Evolutionary conservation across 2,329 filamentous ascomycete species (phyloP), one percentile per base, ranked within the genome.

Genomic region (Diplodia seriata): DNA sequence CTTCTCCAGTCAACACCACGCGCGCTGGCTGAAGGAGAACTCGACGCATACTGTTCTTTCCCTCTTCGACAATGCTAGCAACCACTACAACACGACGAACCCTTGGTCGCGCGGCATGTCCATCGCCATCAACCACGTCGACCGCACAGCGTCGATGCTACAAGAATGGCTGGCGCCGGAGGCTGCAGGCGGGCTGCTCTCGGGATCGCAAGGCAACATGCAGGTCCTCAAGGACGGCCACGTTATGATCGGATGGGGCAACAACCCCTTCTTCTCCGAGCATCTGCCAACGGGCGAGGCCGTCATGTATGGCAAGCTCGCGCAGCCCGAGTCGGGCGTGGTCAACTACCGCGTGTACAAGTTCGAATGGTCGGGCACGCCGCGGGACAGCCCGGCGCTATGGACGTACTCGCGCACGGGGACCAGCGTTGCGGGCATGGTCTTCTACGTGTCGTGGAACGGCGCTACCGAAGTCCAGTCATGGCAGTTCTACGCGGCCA

Each of bases 231-330:
- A 84, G 0, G 83, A 83, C 64, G 84, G 84, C 40, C 84, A 86
- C 68, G 82, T 82, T 7, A 76, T 89, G 51, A 82, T 89, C 40
- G 85, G 85, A 70, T 89, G 86, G 86, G 86, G 87, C 4, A 76
- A 81, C 68, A 73, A 77, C 36, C 73, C 75, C 1, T 77, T 81
- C 54, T 79, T 79, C n/a, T 81, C 81, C 7, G 81, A 83, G 66
- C 72, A 84, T 71, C 78, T 78, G 0, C 71, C 77, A 1, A 80
- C 83, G n/a, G 86, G 86, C 9, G 75, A 80, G 9, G 74, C 83
- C 3, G 77, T 88, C 20, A 86, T 86, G 78, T 84, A 88, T 68
- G 80, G 77, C 6, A 84, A 85, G 71, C 78, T 86, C 72, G 81
- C 71, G 56, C 53, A 47, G 1, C 68, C 69, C 31, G 55, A 70